phyloP scores from a whole-genome alignment of 345 rosid species.

The Hibiscus trionum region DNA sequence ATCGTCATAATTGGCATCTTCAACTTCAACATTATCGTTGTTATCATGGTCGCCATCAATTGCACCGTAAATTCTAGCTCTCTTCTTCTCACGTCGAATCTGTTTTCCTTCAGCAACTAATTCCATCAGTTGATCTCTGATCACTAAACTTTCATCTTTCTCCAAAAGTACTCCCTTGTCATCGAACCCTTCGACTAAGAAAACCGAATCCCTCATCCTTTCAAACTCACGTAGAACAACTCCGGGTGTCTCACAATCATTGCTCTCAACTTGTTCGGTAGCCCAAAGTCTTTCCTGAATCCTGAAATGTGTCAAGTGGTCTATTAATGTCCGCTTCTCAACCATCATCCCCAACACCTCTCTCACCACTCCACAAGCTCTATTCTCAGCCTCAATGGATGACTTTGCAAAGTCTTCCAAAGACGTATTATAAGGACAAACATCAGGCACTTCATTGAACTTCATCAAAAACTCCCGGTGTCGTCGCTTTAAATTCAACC shows the following conservation, averaged over 20 bases:
- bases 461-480: slow-evolving; percentile 55
- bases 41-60: slow-evolving; percentile 4
- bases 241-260: slow-evolving; percentile 81
- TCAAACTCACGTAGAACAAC: slow-evolving; percentile 70
- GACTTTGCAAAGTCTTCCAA: slow-evolving; percentile 37
- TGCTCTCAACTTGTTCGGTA: slow-evolving; percentile 63
- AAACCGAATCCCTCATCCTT: slow-evolving; percentile 66
- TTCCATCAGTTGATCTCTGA: slow-evolving; percentile 49
- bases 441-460: slow-evolving; percentile 52
- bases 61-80: slow-evolving; percentile 9
- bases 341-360: slow-evolving; percentile 66
- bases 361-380: slow-evolving; percentile 66
- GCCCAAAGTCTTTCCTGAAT: slow-evolving; percentile 74
- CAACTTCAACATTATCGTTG: slow-evolving; percentile 13
- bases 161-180: slow-evolving; percentile 60
- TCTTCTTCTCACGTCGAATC: slow-evolving; percentile 58
- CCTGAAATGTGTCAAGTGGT: slow-evolving; percentile 89
- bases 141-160: slow-evolving; percentile 39
- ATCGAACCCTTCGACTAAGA: slow-evolving; percentile 60
- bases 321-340: slow-evolving; percentile 69
- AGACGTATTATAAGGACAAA: slow-evolving; percentile 58
- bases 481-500: slow-evolving; percentile 61
- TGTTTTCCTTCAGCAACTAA: slow-evolving; percentile 60
- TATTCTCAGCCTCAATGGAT: slow-evolving; percentile 72
- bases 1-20: slow-evolving; percentile 1